Evolutionary conservation across 1,139 yeast genomes (phyloP).

Genomic region (Yamadazyma pseudoaaseri): DNA sequence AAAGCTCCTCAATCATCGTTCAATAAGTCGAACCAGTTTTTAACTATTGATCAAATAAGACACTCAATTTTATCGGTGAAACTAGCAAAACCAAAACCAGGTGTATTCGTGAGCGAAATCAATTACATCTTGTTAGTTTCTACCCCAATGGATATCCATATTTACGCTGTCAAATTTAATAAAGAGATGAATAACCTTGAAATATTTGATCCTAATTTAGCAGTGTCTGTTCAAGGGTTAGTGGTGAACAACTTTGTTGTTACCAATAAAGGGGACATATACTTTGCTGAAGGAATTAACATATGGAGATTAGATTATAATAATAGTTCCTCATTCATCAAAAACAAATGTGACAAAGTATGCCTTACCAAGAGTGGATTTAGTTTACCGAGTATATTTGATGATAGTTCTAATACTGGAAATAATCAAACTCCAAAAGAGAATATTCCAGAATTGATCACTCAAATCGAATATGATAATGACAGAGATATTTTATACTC

Average conservation of each 20-base stretch:
- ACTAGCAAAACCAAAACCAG: constrained; percentile 75
- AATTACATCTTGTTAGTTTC: constrained; percentile 72
- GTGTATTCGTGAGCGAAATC: constrained; percentile 77
- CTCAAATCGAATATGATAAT: constrained; percentile 71
- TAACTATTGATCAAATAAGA: constrained; percentile 78
- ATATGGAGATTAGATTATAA: constrained; percentile 88
- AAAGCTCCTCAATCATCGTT: constrained; percentile 53
- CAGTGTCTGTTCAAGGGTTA: constrained; percentile 77
- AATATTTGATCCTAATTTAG: constrained; percentile 79
- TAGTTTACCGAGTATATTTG: constrained; percentile 17
- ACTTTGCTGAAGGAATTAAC: constrained; percentile 76
- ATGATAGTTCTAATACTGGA: constrained; percentile 6
- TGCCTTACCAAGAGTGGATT: constrained; percentile 74
- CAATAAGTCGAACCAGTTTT: constrained; percentile 59
- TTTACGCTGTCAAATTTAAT: constrained; percentile 69
- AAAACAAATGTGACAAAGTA: constrained; percentile 76
- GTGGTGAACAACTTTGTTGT: constrained; percentile 63
- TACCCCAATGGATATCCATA: constrained; percentile 76
- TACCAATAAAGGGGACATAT: constrained; percentile 69
- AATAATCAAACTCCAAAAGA: constrained; percentile 8
- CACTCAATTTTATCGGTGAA: constrained; percentile 77
- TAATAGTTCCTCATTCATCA: constrained; percentile 86
- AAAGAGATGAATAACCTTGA: constrained; percentile 54
- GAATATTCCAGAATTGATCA: constrained; percentile 52
- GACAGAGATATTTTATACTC: constrained; percentile 78